Evolutionary conservation across 192 early-diverging fungal genomes (phyloP), one percentile per base, ranked within the genome.

Genomic region (Dissophora ornata): DNA sequence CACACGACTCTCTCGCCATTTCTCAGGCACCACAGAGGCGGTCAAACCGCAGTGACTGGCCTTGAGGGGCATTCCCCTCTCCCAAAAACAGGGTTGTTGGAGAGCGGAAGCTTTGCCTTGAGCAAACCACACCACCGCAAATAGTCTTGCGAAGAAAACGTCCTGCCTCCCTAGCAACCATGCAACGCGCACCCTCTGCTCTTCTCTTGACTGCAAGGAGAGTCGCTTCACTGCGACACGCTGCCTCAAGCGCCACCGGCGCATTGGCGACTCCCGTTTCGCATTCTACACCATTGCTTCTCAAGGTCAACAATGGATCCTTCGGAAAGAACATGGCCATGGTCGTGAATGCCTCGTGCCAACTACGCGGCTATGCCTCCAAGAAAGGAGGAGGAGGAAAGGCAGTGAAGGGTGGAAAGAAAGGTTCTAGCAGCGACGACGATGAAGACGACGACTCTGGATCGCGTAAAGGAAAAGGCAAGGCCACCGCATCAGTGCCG

Each of bases 381-480:
- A 73, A 73, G 62, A 62, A 64, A 34, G 55, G 16, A 32, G 25
- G 9, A 40, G 54, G 6, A 22, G 29, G 8, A 67, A 69, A 21
- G 34, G 56, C 10, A 24, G 65, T 25, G 13, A 65, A 65, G 16
- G 62, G 61, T 4, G 49, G 51, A 29, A 65, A 65, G 51, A 54
- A 54, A 21, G 24, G n/a, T 32, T 44, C 51, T n/a, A 54, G 18
- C 10, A 30, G 33, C 18, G 64, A 77, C 18, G 73, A 67, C 9
- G 64, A 67, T 16, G 64, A 77, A 30, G 73, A 77, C 12, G 59
- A 62, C 4, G 59, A 59, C 51, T 41, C 29, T 26, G 59, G 62
- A 29, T 64, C 62, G 18, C 56, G 57, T 24, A 67, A 75, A 25
- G 62, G 63, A 21, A 67, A 67, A n/a, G 63, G 71, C 3, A 63